Conservation (phyloP, 2,329 filamentous ascomycete species). For the Alternaria ventricosa region DNA sequence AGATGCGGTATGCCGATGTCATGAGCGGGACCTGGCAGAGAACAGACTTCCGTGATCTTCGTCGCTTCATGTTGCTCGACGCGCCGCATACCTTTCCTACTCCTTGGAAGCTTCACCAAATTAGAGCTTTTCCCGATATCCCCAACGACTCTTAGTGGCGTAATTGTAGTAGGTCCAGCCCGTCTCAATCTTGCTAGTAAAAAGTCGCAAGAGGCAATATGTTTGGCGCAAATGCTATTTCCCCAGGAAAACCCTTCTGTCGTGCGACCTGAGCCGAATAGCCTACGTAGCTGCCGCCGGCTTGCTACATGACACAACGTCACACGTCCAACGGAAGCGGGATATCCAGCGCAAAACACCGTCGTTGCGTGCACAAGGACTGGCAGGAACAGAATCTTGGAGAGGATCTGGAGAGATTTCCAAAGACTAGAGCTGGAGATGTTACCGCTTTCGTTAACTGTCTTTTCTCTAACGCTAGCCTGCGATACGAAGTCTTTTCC, state of each 20-base stretch:
- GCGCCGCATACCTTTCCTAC: background rate
- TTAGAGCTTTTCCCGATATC: background rate
- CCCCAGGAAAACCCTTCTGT: background rate
- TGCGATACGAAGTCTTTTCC: slow-evolving; percentile 15
- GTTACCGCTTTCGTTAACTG: background rate
- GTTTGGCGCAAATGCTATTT: background rate
- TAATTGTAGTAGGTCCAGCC: background rate
- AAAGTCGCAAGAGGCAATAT: too few relatives aligned
- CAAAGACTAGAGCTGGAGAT: background rate
- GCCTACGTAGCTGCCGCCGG: slow-evolving; percentile 10
- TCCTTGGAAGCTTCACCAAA: background rate
- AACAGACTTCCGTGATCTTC: slow-evolving; percentile 6
- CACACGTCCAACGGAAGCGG: slow-evolving; percentile 17
- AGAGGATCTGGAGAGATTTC: background rate
- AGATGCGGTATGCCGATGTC: slow-evolving; percentile 23
- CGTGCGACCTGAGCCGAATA: slow-evolving; percentile 13
- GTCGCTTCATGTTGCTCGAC: background rate
- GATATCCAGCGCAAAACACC: slow-evolving; percentile 2
- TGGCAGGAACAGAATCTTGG: slow-evolving; percentile 10
- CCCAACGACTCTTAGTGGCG: background rate
- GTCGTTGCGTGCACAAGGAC: slow-evolving; percentile 14
- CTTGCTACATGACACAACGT: slow-evolving; percentile 21
- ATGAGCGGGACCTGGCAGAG: slow-evolving; percentile 18
- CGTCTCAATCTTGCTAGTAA: background rate
- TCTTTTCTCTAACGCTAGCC: slow-evolving; percentile 12